Evolutionary conservation across 352 stramenopile genomes (phyloP), one percentile per base, ranked within the genome.

Genomic region (Plasmopara muralis): DNA sequence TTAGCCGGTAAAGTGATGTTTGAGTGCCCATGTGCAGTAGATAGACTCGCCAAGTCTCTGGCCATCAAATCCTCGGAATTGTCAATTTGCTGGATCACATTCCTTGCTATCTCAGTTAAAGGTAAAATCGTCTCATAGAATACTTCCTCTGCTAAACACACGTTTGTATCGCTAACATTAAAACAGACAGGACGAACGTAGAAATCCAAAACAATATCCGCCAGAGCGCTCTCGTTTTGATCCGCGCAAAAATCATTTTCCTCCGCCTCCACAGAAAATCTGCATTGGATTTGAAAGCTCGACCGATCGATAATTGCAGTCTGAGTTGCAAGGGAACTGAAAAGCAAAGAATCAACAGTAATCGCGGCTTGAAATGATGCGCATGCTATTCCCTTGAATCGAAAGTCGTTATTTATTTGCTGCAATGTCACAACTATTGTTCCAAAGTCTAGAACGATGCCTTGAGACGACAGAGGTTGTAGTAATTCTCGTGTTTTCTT

Each of bases 391-490:
- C 46, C 39, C 9, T 15, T 44, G 2, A 35, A 35, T 8, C 31
- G 6, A 62, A 25, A 44, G 14, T 30, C n/a, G 57, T 45, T 5
- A 9, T 42, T 54, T 61, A 64, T 48, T 18, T 47, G 64, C 45
- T 50, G 53, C 41, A 62, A 39, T 43, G 16, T 55, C 31, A 57
- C 39, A 52, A 45, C 58, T 62, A 83, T 78, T 9, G 50, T 59
- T 8, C 75, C 75, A n/a, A 86, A 73, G 39, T 86, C 72, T 30
- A 86, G 34, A 16, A 77, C 53, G 18, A 82, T 57, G 3, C 70
- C 75, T 43, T 74, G 61, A 8, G 53, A 60, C 9, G 57, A 55
- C 20, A 72, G 48, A 10, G 59, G 61, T 50, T 66, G 59, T 15
- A 68, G 47, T 13, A 56, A 70, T 4, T 43, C 38, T 37, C 47